Percentiles rank a stretch among this genome's conserved stretches.
Evolutionary conservation across 257 asterid species (phyloP).

Genomic region (Solanum gandarillasii): DNA sequence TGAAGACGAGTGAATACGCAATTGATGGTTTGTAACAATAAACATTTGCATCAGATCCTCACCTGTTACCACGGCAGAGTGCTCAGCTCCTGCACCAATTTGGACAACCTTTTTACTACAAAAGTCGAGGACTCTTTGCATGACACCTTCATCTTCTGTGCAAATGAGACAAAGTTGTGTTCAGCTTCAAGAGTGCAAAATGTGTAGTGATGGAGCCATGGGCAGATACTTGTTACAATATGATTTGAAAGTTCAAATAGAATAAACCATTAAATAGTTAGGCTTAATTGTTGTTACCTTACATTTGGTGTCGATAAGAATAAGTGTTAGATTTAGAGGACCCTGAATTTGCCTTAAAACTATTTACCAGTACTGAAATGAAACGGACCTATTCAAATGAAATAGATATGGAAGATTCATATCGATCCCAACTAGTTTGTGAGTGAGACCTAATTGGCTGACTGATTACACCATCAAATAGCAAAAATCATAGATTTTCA

Average conservation of each 20-base stretch:
- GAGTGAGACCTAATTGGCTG: background rate
- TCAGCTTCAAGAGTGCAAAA: background rate
- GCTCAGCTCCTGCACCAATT: slow-evolving; percentile 89
- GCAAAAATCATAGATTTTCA: background rate
- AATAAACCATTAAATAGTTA: background rate
- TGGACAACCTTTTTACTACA: slow-evolving; percentile 32
- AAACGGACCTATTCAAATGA: background rate
- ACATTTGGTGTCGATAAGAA: background rate
- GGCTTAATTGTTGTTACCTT: background rate
- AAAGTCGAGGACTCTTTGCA: slow-evolving; percentile 20
- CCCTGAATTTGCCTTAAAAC: background rate
- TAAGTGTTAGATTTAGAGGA: background rate
- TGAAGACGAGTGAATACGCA: background rate
- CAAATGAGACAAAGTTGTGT: background rate
- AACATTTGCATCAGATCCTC: slow-evolving; percentile 1
- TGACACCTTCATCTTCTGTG: slow-evolving; percentile 13
- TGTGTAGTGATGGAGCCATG: background rate
- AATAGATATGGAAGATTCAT: background rate
- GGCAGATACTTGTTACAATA: background rate
- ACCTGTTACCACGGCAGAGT: slow-evolving; percentile 74
- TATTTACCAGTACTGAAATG: background rate
- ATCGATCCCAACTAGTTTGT: background rate
- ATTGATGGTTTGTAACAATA: background rate
- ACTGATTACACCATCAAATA: background rate
- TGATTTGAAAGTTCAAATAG: background rate